A percentile compares a stretch with the other conserved stretches of the same genome.
Evolutionary conservation across 2,329 filamentous ascomycete species (phyloP).

Genomic region (Mariannaea sp.): DNA sequence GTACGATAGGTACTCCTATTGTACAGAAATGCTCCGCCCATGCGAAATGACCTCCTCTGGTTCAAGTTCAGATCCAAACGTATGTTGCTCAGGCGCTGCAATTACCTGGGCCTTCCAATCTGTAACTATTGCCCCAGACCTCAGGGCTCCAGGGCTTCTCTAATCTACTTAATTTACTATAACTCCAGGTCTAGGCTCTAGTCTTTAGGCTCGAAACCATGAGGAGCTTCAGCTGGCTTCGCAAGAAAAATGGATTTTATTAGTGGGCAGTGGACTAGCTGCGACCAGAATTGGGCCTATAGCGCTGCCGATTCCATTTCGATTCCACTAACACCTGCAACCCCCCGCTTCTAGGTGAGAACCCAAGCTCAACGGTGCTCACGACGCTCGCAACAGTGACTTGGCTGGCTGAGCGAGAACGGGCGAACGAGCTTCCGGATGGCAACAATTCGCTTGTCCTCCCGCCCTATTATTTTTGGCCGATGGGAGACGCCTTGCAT

Average conservation of each 20-base stretch:
- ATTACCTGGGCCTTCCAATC: not conserved
- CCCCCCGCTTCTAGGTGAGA: slow-evolving; percentile 12
- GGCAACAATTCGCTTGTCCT: slow-evolving; percentile 10
- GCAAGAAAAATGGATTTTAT: slow-evolving; percentile 5
- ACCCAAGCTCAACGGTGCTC: slow-evolving; percentile 8
- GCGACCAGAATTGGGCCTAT: slow-evolving; percentile 7
- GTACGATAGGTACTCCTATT: too few species aligned
- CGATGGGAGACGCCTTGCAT: not conserved
- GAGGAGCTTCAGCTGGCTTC: slow-evolving; percentile 17
- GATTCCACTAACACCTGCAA: slow-evolving; percentile 10
- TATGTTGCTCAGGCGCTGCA: slow-evolving; percentile 5
- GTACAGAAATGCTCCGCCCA: too few species aligned
- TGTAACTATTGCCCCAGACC: not conserved
- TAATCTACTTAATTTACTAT: too few species aligned
- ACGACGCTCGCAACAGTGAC: not conserved
- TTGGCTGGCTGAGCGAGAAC: slow-evolving; percentile 32
- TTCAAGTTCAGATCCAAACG: slow-evolving; percentile 4
- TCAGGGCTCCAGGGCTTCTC: not conserved
- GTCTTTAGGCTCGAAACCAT: slow-evolving; percentile 3
- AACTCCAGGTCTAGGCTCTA: slow-evolving; percentile 1
- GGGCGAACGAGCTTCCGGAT: slow-evolving; percentile 12
- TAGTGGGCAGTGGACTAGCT: slow-evolving; percentile 10
- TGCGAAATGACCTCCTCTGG: not conserved
- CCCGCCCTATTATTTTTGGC: slow-evolving; percentile 13
- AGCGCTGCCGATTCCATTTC: slow-evolving; percentile 4